These are phyloP conservation scores for Juncus effusus DNA, from an alignment of 176 grass and related monocot species.

Conservation along the genomic window DNA sequence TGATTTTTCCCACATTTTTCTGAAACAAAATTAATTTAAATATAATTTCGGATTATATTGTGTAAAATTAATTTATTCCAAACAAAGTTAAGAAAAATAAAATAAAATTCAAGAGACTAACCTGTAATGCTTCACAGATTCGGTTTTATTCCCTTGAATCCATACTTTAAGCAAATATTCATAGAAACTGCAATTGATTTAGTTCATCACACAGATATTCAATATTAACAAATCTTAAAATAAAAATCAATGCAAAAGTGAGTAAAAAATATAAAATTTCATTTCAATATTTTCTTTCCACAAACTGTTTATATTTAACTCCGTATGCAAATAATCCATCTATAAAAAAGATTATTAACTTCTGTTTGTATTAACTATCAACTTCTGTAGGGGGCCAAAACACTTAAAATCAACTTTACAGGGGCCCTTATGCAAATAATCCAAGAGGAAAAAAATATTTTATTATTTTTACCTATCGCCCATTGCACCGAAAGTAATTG, in stretches of 20 bases:
- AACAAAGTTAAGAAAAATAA: neutral
- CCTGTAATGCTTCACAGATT: slow-evolving; percentile 93
- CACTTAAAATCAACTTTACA: neutral
- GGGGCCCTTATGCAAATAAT: no score
- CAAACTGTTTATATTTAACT: no score
- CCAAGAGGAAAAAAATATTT: neutral
- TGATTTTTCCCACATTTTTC: slow-evolving; percentile 99
- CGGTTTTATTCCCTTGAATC: slow-evolving; percentile 98
- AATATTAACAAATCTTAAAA: neutral
- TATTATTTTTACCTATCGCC: slow-evolving; percentile 74
- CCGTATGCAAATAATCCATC: no score
- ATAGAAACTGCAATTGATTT: slow-evolving; percentile 68
- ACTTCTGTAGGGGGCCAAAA: neutral
- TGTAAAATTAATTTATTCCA: neutral
- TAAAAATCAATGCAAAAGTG: slow-evolving; percentile 17
- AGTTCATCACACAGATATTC: neutral
- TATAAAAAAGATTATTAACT: no score
- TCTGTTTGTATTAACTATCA: no score
- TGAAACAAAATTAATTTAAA: slow-evolving; percentile 32
- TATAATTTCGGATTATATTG: neutral
- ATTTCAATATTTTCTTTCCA: no score
- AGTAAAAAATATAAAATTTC: neutral
- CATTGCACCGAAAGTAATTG: slow-evolving; percentile 99
- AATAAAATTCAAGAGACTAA: slow-evolving; percentile 31
- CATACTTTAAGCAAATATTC: slow-evolving; percentile 99